These are phyloP conservation scores for Picea sitchensis DNA, from an alignment of 75 land plant genomes.

Conservation along the genomic window DNA sequence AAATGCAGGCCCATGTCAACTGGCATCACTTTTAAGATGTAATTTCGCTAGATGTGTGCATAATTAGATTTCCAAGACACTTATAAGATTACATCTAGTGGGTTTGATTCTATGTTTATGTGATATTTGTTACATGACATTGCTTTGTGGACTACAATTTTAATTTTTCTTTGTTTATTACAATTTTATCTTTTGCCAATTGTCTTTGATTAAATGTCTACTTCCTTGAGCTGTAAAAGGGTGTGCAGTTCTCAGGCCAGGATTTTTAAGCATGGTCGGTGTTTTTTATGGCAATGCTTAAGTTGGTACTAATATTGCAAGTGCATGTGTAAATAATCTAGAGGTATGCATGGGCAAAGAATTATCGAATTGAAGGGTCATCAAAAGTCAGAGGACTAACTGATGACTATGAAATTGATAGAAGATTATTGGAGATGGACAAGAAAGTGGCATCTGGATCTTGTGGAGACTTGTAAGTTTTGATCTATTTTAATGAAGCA, in stretches of 20 bases:
- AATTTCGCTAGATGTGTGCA: too few species aligned
- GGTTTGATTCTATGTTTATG: not conserved
- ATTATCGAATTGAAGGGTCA: slow-evolving; percentile 28
- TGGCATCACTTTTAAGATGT: too few species aligned
- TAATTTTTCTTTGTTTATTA: not conserved
- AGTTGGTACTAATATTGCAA: not conserved
- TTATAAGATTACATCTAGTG: not conserved
- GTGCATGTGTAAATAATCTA: slow-evolving; percentile 1
- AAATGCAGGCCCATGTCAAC: too few species aligned
- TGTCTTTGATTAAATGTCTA: not conserved
- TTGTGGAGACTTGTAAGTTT: slow-evolving; percentile 91
- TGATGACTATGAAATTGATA: slow-evolving; percentile 83
- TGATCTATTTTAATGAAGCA: not conserved
- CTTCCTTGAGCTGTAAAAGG: not conserved
- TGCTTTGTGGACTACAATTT: not conserved
- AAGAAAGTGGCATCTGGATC: slow-evolving; percentile 85
- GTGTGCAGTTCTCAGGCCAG: not conserved
- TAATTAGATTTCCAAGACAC: not conserved
- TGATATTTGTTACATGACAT: not conserved
- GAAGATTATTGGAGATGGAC: slow-evolving; percentile 54
- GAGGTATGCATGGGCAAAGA: slow-evolving; percentile 57
- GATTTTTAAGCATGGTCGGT: not conserved
- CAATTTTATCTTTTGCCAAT: not conserved
- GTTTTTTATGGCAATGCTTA: not conserved
- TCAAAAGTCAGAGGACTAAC: slow-evolving; percentile 9